Evolutionary conservation across 2,329 filamentous ascomycete genomes (phyloP).

Genomic region (Teratosphaeria destructans): DNA sequence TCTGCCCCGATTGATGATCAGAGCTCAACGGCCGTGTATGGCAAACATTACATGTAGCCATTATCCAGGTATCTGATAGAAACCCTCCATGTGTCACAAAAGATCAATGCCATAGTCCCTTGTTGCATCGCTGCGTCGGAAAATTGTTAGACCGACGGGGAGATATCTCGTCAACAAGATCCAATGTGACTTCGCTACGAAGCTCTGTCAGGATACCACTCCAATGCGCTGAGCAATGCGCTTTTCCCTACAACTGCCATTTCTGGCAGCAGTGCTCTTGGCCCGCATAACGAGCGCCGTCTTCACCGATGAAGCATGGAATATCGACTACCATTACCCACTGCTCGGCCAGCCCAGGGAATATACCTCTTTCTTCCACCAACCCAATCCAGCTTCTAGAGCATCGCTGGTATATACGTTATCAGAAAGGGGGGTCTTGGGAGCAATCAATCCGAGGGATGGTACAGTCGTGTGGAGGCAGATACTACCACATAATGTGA

Average conservation of each 20-base stretch:
- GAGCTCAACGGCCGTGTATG: too few species aligned
- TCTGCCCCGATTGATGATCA: too few species aligned
- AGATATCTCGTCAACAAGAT: neutral
- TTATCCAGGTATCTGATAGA: too few species aligned
- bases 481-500: slow-evolving; percentile 34
- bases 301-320: slow-evolving; percentile 69
- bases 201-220: neutral
- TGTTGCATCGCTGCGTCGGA: neutral
- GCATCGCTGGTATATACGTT: slow-evolving; percentile 86
- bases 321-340: slow-evolving; percentile 86
- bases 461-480: slow-evolving; percentile 84
- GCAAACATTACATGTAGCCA: too few species aligned
- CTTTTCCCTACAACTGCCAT: neutral
- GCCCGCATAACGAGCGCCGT: neutral
- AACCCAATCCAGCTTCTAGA: slow-evolving; percentile 67
- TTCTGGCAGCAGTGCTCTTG: neutral
- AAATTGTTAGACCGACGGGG: neutral
- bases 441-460: slow-evolving; percentile 79
- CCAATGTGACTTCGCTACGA: neutral
- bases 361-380: slow-evolving; percentile 89
- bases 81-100: too few species aligned
- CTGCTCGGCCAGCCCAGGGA: slow-evolving; percentile 73
- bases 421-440: slow-evolving; percentile 72
- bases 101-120: too few species aligned
- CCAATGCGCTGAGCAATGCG: neutral